Conservation (phyloP, 83 land plant species). For the Thuja plicata region DNA sequence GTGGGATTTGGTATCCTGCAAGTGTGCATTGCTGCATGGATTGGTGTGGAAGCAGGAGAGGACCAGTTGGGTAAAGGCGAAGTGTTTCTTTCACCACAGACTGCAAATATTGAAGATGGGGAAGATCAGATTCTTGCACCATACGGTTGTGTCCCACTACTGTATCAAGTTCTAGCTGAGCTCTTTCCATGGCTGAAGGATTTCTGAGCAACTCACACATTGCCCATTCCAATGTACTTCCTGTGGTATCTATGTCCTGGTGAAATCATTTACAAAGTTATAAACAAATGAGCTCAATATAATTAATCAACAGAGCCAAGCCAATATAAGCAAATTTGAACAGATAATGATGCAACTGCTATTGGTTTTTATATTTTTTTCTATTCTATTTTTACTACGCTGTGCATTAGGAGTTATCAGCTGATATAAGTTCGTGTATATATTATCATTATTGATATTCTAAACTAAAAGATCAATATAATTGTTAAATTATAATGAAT, state of each 20-base stretch:
- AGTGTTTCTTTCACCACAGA: neutral
- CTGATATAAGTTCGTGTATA: too few species aligned
- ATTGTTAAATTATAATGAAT: too few species aligned
- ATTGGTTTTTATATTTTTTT: too few species aligned
- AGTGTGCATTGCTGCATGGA: neutral
- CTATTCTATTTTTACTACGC: too few species aligned
- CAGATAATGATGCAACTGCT: too few species aligned
- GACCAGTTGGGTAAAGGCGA: neutral
- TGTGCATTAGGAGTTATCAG: too few species aligned
- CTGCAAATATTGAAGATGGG: neutral
- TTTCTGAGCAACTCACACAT: neutral
- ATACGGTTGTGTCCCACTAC: neutral
- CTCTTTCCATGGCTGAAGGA: neutral
- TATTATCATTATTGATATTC: too few species aligned
- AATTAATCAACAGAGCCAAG: too few species aligned
- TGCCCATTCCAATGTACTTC: neutral
- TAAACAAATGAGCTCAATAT: too few species aligned
- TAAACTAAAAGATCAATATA: too few species aligned
- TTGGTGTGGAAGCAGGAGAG: neutral
- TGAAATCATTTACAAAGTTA: neutral
- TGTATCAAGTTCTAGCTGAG: neutral
- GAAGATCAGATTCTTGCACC: neutral
- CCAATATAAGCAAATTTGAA: too few species aligned
- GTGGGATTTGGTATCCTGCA: neutral
- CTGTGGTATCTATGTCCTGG: neutral